phyloP scores from a whole-genome alignment of 179 eudicot species.

The Pouteria campechiana region DNA sequence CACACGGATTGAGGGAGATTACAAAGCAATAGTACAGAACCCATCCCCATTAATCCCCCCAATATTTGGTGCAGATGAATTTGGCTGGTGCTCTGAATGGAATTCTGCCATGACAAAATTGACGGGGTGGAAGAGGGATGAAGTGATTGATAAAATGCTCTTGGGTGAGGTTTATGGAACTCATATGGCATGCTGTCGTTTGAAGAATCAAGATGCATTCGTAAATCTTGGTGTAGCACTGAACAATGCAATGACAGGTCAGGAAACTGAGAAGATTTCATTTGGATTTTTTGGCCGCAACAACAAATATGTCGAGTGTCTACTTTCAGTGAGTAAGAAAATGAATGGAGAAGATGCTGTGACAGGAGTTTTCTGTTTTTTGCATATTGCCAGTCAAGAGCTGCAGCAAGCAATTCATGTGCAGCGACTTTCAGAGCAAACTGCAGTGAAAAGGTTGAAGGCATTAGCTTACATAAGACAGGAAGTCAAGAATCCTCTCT shows the following conservation, averaged over 20 bases:
- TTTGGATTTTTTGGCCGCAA: slow-evolving; percentile 65
- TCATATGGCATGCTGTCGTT: slow-evolving; percentile 50
- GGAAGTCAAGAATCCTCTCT: slow-evolving; percentile 73
- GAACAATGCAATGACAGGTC: slow-evolving; percentile 63
- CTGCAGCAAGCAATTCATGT: slow-evolving; percentile 87
- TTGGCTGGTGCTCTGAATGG: slow-evolving; percentile 96
- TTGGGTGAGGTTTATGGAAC: slow-evolving; percentile 80
- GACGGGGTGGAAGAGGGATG: slow-evolving; percentile 54
- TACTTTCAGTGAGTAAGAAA: slow-evolving; percentile 69
- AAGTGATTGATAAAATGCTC: slow-evolving; percentile 69
- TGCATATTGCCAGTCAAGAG: slow-evolving; percentile 94
- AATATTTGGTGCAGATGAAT: slow-evolving; percentile 78
- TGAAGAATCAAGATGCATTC: slow-evolving; percentile 72
- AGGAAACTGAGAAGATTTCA: slow-evolving; percentile 52
- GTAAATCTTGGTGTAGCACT: slow-evolving; percentile 58
- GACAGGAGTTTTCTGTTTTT: slow-evolving; percentile 82
- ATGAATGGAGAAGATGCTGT: slow-evolving; percentile 59
- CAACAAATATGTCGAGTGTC: slow-evolving; percentile 62
- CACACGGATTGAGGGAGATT: slow-evolving; percentile 87
- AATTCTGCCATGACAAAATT: slow-evolving; percentile 68
- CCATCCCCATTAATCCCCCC: slow-evolving; percentile 93
- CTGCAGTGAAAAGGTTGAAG: slow-evolving; percentile 63
- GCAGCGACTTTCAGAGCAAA: slow-evolving; percentile 76
- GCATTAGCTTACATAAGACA: slow-evolving; percentile 61
- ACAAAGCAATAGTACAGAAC: slow-evolving; percentile 75